These are phyloP conservation scores for Tetrapyrgos nigripes DNA, from an alignment of 1,284 basidiomycete species.

Conservation along the genomic window DNA sequence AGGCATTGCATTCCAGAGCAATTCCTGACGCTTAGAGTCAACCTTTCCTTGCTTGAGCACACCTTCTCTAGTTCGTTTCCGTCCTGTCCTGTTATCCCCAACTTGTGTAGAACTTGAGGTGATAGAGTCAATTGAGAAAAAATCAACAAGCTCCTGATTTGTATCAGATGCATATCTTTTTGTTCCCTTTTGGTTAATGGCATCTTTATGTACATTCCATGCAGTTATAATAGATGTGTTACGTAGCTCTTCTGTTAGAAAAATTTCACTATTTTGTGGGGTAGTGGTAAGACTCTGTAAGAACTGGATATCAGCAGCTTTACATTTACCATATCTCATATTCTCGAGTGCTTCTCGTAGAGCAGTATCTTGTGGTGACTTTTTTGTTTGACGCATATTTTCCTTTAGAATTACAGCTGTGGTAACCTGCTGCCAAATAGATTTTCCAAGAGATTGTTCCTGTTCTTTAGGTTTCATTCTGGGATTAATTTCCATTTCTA, in stretches of 20 bases:
- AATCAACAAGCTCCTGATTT: constrained; percentile 23
- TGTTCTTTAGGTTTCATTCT: no score
- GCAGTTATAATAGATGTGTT: constrained; percentile 40
- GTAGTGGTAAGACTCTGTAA: constrained; percentile 28
- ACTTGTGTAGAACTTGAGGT: neutral
- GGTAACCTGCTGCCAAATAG: no score
- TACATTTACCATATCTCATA: no score
- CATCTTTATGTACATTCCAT: constrained; percentile 37
- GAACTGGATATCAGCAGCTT: constrained; percentile 36
- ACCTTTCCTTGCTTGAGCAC: no score
- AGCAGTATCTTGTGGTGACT: no score
- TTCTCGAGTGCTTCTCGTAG: no score
- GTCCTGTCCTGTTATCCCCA: no score
- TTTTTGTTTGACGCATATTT: no score
- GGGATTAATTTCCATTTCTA: constrained; percentile 17
- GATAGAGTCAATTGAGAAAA: constrained; percentile 29
- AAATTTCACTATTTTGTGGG: constrained; percentile 7
- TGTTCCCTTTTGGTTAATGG: constrained; percentile 34
- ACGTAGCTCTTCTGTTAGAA: constrained; percentile 23
- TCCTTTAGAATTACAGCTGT: no score
- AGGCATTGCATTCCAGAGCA: constrained; percentile 35
- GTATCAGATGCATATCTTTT: constrained; percentile 35
- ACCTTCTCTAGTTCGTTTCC: no score
- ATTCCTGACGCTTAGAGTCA: constrained; percentile 20
- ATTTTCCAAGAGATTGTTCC: constrained; percentile 32